Evolutionary conservation across 129 eudicot species (phyloP), one percentile per base, ranked within the genome.

Genomic region (Apium graveolens): DNA sequence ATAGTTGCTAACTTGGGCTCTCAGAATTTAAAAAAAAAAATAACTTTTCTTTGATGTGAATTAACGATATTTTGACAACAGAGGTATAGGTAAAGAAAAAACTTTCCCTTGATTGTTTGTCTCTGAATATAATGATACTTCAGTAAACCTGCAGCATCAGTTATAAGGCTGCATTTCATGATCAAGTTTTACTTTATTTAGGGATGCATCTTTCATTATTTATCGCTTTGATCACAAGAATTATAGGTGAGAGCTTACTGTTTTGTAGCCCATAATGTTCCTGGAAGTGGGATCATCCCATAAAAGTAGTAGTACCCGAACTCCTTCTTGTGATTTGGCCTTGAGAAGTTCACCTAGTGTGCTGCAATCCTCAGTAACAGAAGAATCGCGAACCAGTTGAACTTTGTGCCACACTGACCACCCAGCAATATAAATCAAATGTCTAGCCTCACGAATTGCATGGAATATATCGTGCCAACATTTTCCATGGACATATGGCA

Each of bases 231-330:
- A 18, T n/a, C 24, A 26, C 38, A 66, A 66, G 41, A 31, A 32
- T 49, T 20, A 34, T 4, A 49, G 39, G 42, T 79, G 4, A 46
- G 83, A 57, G 70, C 85, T 81, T 82, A 94, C 98, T 88, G 96
- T 88, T 31, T 89, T 89, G 65, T 89, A 24, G 73, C 88, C 87
- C 76, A 86, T 51, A 83, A 89, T 94, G 79, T 31, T 75, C 21
- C 90, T 97, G 10, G 98, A 91, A 27, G 97, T 91, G 77, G 90
- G 91, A 74, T 94, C 98, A 81, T 94, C 98, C 98, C 98, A 94
- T 77, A 94, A 87, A 84, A 94, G 80, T 83, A 94, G 71, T 83
- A 94, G 75, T 31, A 94, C 97, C 43, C 98, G 87, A 31, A 94
- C 98, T 41, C 98, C 98, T 86, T 94, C 98, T 74, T 94, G 90